A percentile compares a stretch with the other conserved stretches of the same genome.
Conservation (phyloP, 1,284 basidiomycete species). For the Trametes versicolor region DNA sequence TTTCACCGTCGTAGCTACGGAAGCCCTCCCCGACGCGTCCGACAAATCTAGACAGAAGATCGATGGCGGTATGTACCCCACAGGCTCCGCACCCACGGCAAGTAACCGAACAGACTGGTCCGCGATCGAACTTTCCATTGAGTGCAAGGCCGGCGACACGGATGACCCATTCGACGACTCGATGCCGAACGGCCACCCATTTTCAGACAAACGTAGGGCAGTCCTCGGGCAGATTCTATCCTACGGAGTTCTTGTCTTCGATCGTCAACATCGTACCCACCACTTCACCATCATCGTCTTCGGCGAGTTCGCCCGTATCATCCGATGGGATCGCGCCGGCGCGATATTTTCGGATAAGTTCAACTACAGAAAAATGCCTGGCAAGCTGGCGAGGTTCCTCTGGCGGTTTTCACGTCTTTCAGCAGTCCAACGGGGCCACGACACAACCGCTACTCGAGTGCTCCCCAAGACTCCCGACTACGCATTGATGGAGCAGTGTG, state of each 20-base stretch:
- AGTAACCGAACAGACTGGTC: neutral
- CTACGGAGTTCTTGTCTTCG: neutral
- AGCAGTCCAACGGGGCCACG: slow-evolving; percentile 13
- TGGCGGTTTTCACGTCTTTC: slow-evolving; percentile 15
- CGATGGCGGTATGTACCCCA: no score
- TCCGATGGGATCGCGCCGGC: slow-evolving; percentile 22
- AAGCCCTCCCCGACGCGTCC: no score
- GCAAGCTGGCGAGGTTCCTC: slow-evolving; percentile 16
- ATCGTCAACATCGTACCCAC: slow-evolving; percentile 16
- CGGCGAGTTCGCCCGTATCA: slow-evolving; percentile 13
- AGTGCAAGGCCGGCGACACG: neutral
- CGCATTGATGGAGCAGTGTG: no score
- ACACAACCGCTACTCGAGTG: slow-evolving; percentile 10
- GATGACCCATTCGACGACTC: neutral
- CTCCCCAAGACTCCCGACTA: no score
- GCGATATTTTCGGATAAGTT: slow-evolving; percentile 14
- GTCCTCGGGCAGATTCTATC: neutral
- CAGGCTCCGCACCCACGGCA: no score
- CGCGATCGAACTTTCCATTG: neutral
- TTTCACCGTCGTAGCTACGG: no score
- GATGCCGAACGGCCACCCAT: neutral
- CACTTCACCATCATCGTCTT: slow-evolving; percentile 12
- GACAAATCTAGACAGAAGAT: no score
- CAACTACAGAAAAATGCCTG: slow-evolving; percentile 12
- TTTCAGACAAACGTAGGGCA: neutral